Percentiles rank a stretch among this genome's conserved stretches.
These are phyloP conservation scores for Rhododendron molle DNA, from an alignment of 148 eudicot species.

Conservation along the genomic window DNA sequence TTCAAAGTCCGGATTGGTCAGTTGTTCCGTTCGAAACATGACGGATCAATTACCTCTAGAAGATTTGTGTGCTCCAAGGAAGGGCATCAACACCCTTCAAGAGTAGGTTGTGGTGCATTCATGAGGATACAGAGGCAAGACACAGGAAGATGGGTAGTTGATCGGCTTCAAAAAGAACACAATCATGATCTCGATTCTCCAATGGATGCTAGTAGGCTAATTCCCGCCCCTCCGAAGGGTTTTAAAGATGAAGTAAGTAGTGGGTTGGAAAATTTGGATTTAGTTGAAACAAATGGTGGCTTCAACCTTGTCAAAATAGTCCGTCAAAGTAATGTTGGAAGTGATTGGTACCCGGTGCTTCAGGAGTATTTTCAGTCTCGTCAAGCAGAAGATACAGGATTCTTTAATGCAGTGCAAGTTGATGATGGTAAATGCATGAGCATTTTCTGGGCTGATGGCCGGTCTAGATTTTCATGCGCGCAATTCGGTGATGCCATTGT, in stretches of 20 bases:
- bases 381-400: constrained; percentile 52
- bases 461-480: constrained; percentile 49
- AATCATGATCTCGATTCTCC: constrained; percentile 42
- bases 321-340: constrained; percentile 33
- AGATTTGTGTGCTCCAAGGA: constrained; percentile 65
- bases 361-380: constrained; percentile 47
- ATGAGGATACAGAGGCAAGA: constrained; percentile 60
- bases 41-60: constrained; percentile 53
- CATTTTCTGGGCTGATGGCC: constrained; percentile 61
- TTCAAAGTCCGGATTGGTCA: constrained; percentile 54
- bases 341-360: constrained; percentile 43
- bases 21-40: constrained; percentile 54
- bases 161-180: constrained; percentile 52
- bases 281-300: constrained; percentile 42
- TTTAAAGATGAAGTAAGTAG: constrained; percentile 32
- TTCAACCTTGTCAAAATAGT: constrained; percentile 37
- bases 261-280: constrained; percentile 45
- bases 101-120: constrained; percentile 62
- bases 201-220: constrained; percentile 20
- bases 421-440: constrained; percentile 46
- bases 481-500: constrained; percentile 56
- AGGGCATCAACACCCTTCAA: constrained; percentile 61
- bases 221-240: constrained; percentile 24
- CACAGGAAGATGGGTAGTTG: constrained; percentile 50
- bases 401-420: constrained; percentile 46